Evolutionary conservation across 768 basidiomycete genomes (phyloP).

Genomic region (Boletus tylopilopsis): DNA sequence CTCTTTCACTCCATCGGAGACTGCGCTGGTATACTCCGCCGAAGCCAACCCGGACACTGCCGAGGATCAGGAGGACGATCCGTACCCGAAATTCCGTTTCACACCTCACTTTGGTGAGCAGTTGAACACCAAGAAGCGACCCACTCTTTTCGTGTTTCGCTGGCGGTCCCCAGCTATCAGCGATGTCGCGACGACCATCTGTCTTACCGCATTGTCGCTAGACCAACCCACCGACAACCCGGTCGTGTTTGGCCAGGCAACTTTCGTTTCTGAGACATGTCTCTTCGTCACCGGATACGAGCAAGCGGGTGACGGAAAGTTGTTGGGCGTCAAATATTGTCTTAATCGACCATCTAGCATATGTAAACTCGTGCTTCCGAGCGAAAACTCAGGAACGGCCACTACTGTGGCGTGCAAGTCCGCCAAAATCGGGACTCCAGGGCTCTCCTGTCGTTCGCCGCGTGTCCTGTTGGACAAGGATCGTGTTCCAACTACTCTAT

Average conservation of each 20-base stretch:
- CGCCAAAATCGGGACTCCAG: constrained; percentile 35
- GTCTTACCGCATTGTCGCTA: constrained; percentile 10
- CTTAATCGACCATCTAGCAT: constrained; percentile 57
- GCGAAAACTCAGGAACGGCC: constrained; percentile 1
- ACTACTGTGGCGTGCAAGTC: constrained; percentile 18
- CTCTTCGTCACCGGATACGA: constrained; percentile 64
- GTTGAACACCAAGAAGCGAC: constrained; percentile 47
- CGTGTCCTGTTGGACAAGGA: constrained; percentile 36
- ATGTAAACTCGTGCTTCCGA: constrained; percentile 43
- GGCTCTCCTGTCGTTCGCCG: constrained; percentile 57
- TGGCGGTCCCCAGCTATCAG: constrained; percentile 33
- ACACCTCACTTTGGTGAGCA: constrained; percentile 63
- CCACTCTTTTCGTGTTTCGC: constrained; percentile 51
- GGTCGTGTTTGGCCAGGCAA: constrained; percentile 52
- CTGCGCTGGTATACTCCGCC: constrained; percentile 55
- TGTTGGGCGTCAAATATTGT: constrained; percentile 58
- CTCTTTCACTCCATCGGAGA: constrained; percentile 51
- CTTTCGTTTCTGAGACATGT: constrained; percentile 41
- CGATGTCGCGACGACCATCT: constrained; percentile 5
- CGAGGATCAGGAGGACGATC: constrained; percentile 22
- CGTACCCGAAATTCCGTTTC: constrained; percentile 47
- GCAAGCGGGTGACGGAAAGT: constrained; percentile 49
- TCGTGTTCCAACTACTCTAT: constrained; percentile 27
- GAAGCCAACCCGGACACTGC: constrained; percentile 40
- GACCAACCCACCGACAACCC: constrained; percentile 9